Conservation (phyloP, 2,329 filamentous ascomycete species). For the Penicillium palitans region DNA sequence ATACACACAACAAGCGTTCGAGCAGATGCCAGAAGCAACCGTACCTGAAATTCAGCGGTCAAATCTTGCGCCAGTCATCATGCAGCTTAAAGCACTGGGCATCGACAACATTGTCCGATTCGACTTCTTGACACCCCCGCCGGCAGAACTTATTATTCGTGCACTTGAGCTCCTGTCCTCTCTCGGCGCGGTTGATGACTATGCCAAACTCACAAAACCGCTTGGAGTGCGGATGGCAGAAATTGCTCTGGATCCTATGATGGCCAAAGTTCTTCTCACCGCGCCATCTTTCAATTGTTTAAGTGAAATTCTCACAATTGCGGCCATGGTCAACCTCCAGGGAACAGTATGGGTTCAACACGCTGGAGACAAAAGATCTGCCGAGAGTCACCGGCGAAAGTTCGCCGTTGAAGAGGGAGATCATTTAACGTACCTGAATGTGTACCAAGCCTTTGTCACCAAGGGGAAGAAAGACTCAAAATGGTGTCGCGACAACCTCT, state of each 20-base stretch:
- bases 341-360: conserved; percentile 80
- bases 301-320: conserved; percentile 84
- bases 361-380: conserved; percentile 71
- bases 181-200: conserved; percentile 81
- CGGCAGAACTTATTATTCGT: conserved; percentile 78
- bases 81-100: conserved; percentile 91
- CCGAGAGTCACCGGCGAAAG: conserved; percentile 72
- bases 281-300: conserved; percentile 75
- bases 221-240: conserved; percentile 92
- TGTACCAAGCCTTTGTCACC: conserved; percentile 85
- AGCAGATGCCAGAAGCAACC: conserved; percentile 67
- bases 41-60: conserved; percentile 89
- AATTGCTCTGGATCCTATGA: conserved; percentile 90
- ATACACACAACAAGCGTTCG: conserved; percentile 76
- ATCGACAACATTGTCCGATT: conserved; percentile 94
- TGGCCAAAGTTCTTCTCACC: conserved; percentile 81
- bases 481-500: conserved; percentile 82
- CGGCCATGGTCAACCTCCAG: conserved; percentile 88
- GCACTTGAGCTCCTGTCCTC: conserved; percentile 86
- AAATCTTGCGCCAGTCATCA: conserved; percentile 80
- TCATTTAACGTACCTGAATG: conserved; percentile 86
- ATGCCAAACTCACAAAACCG: conserved; percentile 85
- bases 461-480: conserved; percentile 78
- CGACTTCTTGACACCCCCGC: conserved; percentile 82
- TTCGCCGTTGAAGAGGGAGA: conserved; percentile 94